Evolutionary conservation across 225 moss, liverwort and hornwort species (phyloP).

Genomic region (Anthoceros angustus): DNA sequence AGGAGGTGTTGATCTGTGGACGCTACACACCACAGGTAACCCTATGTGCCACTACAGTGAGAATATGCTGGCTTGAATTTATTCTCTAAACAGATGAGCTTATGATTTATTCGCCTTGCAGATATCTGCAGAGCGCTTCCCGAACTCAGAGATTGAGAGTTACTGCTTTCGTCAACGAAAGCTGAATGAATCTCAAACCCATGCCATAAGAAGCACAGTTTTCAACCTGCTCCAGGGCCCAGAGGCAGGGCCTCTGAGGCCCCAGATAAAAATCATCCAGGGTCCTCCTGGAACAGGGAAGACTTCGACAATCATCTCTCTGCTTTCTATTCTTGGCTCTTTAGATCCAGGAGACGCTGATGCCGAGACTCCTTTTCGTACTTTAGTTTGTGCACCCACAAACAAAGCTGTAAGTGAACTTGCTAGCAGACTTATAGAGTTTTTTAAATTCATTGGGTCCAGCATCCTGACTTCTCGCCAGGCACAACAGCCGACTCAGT

Average conservation of each 20-base stretch:
- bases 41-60: neutral
- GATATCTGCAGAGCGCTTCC: neutral
- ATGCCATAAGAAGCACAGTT: constrained; percentile 1
- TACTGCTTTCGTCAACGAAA: neutral
- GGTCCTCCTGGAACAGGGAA: neutral
- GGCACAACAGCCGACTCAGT: neutral
- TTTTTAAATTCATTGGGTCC: neutral
- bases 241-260: neutral
- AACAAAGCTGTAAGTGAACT: constrained; percentile 4
- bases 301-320: neutral
- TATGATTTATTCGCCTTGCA: neutral
- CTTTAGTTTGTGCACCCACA: neutral
- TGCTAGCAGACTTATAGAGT: neutral
- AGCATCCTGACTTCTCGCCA: neutral
- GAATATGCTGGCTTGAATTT: neutral
- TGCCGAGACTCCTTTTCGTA: neutral
- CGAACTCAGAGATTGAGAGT: neutral
- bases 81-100: neutral
- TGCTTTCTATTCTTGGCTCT: constrained; percentile 1
- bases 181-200: neutral
- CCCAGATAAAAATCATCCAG: neutral
- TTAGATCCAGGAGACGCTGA: neutral
- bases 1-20: neutral
- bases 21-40: neutral
- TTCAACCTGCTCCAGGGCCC: neutral